Percentiles rank a stretch among this genome's conserved stretches.
phyloP scores from a whole-genome alignment of 768 basidiomycete species.

The Trametes cubensis region DNA sequence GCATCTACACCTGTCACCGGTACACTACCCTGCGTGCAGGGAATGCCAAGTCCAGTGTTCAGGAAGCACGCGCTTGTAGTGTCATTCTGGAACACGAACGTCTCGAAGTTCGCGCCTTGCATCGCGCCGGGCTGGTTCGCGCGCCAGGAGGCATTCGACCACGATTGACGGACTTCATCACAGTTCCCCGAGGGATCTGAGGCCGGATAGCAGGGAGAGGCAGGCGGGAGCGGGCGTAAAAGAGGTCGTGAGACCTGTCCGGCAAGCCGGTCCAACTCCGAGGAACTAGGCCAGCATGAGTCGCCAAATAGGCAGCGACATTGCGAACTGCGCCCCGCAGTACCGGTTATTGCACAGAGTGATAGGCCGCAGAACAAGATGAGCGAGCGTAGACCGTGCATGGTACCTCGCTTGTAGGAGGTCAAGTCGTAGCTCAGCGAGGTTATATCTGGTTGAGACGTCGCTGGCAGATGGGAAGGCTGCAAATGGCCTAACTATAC shows the following conservation, averaged over 20 bases:
- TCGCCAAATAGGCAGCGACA: constrained; percentile 37
- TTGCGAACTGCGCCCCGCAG: neutral
- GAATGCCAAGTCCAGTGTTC: constrained; percentile 42
- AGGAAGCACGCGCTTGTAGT: constrained; percentile 56
- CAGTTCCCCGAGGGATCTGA: constrained; percentile 42
- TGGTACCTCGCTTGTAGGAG: too few species aligned
- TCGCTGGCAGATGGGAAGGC: too few species aligned
- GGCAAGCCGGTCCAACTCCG: constrained; percentile 38
- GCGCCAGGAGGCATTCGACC: constrained; percentile 43
- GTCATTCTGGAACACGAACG: constrained; percentile 43
- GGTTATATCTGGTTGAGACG: too few species aligned
- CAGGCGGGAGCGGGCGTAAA: constrained; percentile 44
- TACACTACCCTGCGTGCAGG: constrained; percentile 49
- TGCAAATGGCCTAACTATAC: too few species aligned
- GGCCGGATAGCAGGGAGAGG: constrained; percentile 45
- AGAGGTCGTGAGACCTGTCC: constrained; percentile 47
- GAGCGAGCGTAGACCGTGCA: neutral
- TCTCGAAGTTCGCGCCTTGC: constrained; percentile 39
- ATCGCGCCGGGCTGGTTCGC: constrained; percentile 45
- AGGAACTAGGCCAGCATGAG: constrained; percentile 46
- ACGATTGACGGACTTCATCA: constrained; percentile 33
- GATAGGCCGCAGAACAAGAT: neutral
- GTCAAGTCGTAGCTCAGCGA: too few species aligned
- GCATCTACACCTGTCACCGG: constrained; percentile 37
- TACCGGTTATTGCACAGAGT: neutral